These are phyloP conservation scores for Lonicera japonica DNA, from an alignment of 129 eudicot species.

Conservation along the genomic window DNA sequence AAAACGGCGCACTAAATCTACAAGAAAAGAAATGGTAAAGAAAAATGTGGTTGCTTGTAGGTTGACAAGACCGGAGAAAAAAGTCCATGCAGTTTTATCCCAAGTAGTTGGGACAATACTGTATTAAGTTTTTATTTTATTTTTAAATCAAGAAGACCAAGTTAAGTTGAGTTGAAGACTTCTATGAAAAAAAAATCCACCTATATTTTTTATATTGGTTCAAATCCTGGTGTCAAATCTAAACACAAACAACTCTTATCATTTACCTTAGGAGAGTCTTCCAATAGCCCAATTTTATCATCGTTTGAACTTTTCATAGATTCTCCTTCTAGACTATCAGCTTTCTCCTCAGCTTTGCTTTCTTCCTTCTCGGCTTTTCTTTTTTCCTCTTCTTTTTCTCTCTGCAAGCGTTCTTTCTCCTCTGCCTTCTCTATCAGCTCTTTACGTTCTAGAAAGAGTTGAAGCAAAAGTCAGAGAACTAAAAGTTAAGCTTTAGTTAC, in stretches of 20 bases:
- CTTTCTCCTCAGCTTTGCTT: slow-evolving; percentile 33
- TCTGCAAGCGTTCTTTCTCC: slow-evolving; percentile 83
- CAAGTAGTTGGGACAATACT: too few species aligned
- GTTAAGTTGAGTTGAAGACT: too few species aligned
- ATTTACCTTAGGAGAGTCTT: slow-evolving; percentile 32
- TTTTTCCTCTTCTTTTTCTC: slow-evolving; percentile 86
- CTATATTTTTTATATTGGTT: too few species aligned
- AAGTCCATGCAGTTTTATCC: too few species aligned
- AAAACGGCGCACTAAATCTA: too few species aligned
- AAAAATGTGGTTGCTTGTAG: too few species aligned
- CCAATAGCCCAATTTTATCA: slow-evolving; percentile 26
- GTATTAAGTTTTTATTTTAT: too few species aligned
- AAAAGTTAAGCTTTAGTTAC: not conserved
- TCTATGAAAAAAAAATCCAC: too few species aligned
- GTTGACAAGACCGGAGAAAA: too few species aligned
- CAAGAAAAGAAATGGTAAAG: too few species aligned
- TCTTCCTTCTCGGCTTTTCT: slow-evolving; percentile 62
- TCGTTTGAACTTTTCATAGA: slow-evolving; percentile 32
- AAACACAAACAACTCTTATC: slow-evolving; percentile 18
- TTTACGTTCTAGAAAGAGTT: slow-evolving; percentile 56
- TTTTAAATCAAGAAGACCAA: too few species aligned
- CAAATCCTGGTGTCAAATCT: not conserved
- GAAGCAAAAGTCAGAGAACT: slow-evolving; percentile 7
- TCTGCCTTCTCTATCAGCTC: slow-evolving; percentile 92
- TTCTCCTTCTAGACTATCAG: slow-evolving; percentile 29